Percentiles rank a stretch among this genome's conserved stretches.
Conservation (phyloP, 805 yeast genomes). For the Myxozyma sirexii region DNA sequence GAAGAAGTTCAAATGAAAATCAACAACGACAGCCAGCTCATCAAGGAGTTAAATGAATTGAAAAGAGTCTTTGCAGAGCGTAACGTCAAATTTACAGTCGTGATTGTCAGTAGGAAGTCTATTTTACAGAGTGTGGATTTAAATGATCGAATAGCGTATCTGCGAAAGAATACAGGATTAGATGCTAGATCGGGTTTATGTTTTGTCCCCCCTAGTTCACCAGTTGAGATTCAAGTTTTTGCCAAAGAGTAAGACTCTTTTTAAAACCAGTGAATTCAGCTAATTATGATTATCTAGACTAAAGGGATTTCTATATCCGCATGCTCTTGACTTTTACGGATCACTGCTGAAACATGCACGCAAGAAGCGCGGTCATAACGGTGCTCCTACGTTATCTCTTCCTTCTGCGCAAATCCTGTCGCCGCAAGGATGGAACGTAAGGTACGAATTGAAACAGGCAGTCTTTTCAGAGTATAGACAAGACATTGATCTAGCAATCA, state of each 20-base stretch:
- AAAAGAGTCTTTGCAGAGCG: conserved; percentile 42
- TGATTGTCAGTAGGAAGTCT: conserved; percentile 43
- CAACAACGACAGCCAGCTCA: conserved; percentile 41
- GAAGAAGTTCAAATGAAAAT: conserved; percentile 38
- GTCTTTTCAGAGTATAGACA: conserved; percentile 54
- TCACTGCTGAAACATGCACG: conserved; percentile 48
- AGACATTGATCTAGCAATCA: conserved; percentile 53
- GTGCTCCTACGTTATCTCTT: conserved; percentile 13
- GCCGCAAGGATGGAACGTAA: conserved; percentile 50
- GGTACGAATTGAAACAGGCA: conserved; percentile 57
- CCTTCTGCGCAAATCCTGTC: conserved; percentile 37
- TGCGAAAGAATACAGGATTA: conserved; percentile 50
- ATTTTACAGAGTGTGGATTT: conserved; percentile 40
- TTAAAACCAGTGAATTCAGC: background rate
- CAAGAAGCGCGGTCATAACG: conserved; percentile 43
- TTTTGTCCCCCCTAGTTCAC: conserved; percentile 48
- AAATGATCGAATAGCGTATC: conserved; percentile 43
- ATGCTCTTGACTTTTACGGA: conserved; percentile 51
- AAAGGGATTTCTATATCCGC: conserved; percentile 47
- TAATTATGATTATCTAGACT: conserved; percentile 28
- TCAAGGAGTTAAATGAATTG: conserved; percentile 45
- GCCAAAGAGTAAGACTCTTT: conserved; percentile 43
- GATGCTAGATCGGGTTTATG: conserved; percentile 52
- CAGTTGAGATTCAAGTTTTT: conserved; percentile 48
- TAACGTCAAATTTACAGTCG: conserved; percentile 44